These are phyloP conservation scores for Boehmeria nivea DNA, from an alignment of 306 rosid genomes.

Conservation along the genomic window DNA sequence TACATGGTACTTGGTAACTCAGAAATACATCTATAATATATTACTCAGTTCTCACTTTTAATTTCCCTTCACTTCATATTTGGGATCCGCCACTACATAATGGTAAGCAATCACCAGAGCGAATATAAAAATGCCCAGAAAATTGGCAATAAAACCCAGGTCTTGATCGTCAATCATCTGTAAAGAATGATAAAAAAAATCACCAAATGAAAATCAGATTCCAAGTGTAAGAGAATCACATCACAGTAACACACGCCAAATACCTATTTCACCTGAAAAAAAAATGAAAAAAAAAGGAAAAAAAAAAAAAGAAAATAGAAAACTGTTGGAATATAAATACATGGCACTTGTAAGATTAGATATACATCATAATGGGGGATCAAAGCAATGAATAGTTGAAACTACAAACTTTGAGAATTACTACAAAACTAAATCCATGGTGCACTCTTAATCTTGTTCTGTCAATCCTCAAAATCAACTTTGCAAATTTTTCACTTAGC, in stretches of 20 bases:
- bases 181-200: background rate
- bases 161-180: conserved; percentile 34
- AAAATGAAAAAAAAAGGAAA: too few relatives aligned
- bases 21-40: background rate
- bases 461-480: too few relatives aligned
- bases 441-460: too few relatives aligned
- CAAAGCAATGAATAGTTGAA: too few relatives aligned
- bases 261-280: too few relatives aligned
- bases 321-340: too few relatives aligned
- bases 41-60: background rate
- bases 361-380: too few relatives aligned
- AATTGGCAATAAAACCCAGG: conserved; percentile 24
- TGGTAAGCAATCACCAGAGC: conserved; percentile 30
- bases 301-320: too few relatives aligned
- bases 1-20: background rate
- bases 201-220: background rate
- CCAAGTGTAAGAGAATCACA: background rate
- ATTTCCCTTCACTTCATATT: conserved; percentile 32
- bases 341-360: too few relatives aligned
- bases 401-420: too few relatives aligned
- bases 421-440: too few relatives aligned
- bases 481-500: too few relatives aligned
- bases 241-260: background rate
- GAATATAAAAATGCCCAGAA: conserved; percentile 28
- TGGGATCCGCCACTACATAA: conserved; percentile 28